Base-by-base conservation (phyloP, 208 protist genomes). In the Strigomonas culicis region DNA sequence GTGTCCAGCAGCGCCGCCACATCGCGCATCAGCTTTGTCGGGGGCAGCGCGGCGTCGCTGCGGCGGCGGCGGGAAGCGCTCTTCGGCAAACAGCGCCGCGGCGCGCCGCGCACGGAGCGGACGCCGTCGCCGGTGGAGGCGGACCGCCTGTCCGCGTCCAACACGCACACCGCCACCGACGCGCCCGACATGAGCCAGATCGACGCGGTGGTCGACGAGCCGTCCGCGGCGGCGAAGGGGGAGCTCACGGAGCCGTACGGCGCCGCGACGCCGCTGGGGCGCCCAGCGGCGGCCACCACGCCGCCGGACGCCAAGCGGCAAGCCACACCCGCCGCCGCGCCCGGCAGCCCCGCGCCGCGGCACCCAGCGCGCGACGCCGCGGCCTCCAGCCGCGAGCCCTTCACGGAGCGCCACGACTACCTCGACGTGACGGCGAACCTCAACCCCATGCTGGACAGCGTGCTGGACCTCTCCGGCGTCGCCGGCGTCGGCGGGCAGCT, bases 341-440 rank as follows among this genome's bases (percentile, higher is more conserved):
- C 55, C 4, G 19, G 30, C 19, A 60, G 55, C 32, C 55, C 55
- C 22, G 39, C 21, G 2, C 55, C 55, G 6, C 55, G 22, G 6
- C 25, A 3, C 4, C 51, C 51, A n/a, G 10, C 17, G 30, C 21
- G 8, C 24, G 4, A 13, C 32, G 4, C 30, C 19, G 19, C 17
- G 55, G 25, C 68, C n/a, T 25, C 27, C 19, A 53, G 59, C 10
- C 71, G 72, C 6, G 77, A 82, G 53, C 77, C 77, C 13, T 82
- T 74, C 39, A 63, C 36, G 0, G 77, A 84, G 22, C 56, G 65
- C 58, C 74, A 87, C 34, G 84, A 90, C 32, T 59, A 72, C 0
- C 52, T 94, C 3, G 84, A 94, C 61, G 15, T 95, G n/a, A 84
- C 79, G 0, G 71, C 81, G 4, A 92, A 95, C 47, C 72, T 95